A percentile compares a stretch with the other conserved stretches of the same genome.
Conservation (phyloP, 2,329 filamentous ascomycete genomes). For the Cercospora berteroae region DNA sequence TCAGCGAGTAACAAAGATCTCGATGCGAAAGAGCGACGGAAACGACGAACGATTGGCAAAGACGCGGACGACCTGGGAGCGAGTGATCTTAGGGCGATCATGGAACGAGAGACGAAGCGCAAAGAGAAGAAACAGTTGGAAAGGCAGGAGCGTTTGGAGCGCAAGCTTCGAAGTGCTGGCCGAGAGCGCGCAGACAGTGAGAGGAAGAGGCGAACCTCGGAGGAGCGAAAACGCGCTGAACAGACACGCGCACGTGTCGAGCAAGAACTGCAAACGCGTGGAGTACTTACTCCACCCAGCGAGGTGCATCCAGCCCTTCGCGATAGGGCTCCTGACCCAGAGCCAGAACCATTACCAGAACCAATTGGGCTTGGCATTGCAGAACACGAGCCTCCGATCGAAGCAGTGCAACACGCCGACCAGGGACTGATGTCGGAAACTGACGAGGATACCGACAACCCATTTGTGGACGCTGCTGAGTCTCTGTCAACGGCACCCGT, state of each 20-base stretch:
- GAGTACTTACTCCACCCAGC: slow-evolving; percentile 30
- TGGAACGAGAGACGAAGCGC: slow-evolving; percentile 84
- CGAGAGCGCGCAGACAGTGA: slow-evolving; percentile 46
- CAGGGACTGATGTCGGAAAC: slow-evolving; percentile 3
- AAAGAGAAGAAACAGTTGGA: slow-evolving; percentile 69
- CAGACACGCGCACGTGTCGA: slow-evolving; percentile 26
- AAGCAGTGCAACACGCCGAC: background rate
- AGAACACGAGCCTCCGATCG: slow-evolving; percentile 10
- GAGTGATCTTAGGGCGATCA: slow-evolving; percentile 76
- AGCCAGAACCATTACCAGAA: slow-evolving; percentile 20
- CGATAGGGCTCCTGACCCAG: slow-evolving; percentile 3
- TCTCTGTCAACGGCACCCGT: slow-evolving; percentile 22
- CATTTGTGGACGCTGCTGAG: slow-evolving; percentile 29
- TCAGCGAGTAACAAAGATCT: slow-evolving; percentile 22
- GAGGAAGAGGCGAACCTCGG: slow-evolving; percentile 49
- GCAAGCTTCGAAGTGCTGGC: slow-evolving; percentile 65
- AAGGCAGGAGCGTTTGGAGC: slow-evolving; percentile 66
- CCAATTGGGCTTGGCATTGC: slow-evolving; percentile 35
- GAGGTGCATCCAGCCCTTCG: slow-evolving; percentile 39
- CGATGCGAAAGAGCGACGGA: slow-evolving; percentile 41
- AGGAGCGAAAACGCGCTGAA: slow-evolving; percentile 47
- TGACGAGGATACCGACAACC: slow-evolving; percentile 18
- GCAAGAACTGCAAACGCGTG: slow-evolving; percentile 30
- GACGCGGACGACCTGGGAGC: slow-evolving; percentile 84
- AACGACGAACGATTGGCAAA: slow-evolving; percentile 62